These are phyloP conservation scores for Notholithocarpus densiflorus DNA, from an alignment of 306 rosid genomes.

Conservation along the genomic window DNA sequence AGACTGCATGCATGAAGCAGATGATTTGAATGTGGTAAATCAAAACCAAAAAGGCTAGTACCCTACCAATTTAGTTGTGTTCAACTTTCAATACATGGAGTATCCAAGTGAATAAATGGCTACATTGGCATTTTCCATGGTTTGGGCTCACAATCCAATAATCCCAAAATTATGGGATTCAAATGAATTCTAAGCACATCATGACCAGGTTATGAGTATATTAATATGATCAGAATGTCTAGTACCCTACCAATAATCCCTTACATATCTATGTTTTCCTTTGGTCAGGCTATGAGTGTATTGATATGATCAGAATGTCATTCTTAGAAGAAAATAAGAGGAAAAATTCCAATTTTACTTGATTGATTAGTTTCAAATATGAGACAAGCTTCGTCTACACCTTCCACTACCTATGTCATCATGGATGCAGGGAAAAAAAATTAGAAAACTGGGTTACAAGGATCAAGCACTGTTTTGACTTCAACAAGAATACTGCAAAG, in stretches of 20 bases:
- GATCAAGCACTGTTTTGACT: not conserved
- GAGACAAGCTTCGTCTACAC: conserved; percentile 73
- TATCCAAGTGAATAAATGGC: not conserved
- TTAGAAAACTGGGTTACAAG: not conserved
- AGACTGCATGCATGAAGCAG: not conserved
- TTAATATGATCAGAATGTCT: not conserved
- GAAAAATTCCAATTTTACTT: conserved; percentile 47
- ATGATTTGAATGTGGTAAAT: not conserved
- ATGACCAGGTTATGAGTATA: not conserved
- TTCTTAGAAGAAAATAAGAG: not conserved
- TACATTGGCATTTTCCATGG: not conserved
- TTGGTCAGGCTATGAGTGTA: no score
- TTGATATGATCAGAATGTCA: not conserved
- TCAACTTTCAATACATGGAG: not conserved
- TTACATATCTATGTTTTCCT: no score
- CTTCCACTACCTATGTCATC: conserved; percentile 77
- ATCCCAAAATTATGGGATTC: not conserved
- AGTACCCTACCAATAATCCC: no score
- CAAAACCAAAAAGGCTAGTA: not conserved
- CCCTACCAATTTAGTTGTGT: not conserved
- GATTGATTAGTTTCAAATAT: conserved; percentile 63
- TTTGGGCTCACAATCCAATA: not conserved
- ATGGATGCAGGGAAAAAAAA: conserved; percentile 16
- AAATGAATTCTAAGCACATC: not conserved
- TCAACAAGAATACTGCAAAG: conserved; percentile 20